Evolutionary conservation across 2,329 filamentous ascomycete species (phyloP), one percentile per base, ranked within the genome.

Genomic region (Pseudocercospora pini-densiflorae): DNA sequence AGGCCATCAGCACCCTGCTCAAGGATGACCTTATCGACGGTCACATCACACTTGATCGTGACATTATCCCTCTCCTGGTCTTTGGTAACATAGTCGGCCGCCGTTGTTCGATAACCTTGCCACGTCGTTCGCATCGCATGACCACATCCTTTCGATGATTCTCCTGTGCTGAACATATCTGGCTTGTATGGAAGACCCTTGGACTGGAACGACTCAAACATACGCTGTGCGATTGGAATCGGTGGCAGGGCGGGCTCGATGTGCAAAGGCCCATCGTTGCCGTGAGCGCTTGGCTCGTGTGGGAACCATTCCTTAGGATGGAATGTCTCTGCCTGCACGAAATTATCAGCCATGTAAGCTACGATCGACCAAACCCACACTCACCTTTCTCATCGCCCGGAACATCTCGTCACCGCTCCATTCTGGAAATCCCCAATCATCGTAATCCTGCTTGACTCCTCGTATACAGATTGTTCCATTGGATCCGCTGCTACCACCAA

Each of bases 21-120:
- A 67, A 89, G 89, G 43, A 82, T 81, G 75, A 93, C 79, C 75
- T 89, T 89, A 65, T 90, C 89, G 68, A 87, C 91, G 5, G 68
- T 71, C 10, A 62, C 63, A 55, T 74, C 61, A 62, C 68, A 71
- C 63, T 81, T 75, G 59, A 62, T 87, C 73, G 65, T 86, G 21
- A 87, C 78, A 57, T 87, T 87, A 0, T 72, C 61, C 59, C 73
- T 74, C 4, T 78, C 72, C 31, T 78, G 75, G 57, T 77, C 76
- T 29, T 80, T 80, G 10, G 77, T 79, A 33, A 85, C 74, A 60
- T 85, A 88, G 71, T 88, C 85, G 12, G 85, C 85, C 0, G 82
- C 81, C 0, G 85, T 87, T 1, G 82, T 84, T 23, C 86, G 80
- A 19, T 83, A 75, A 0, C 86, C 86, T 61, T 84, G 79, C 61